Evolutionary conservation across 257 asterid species (phyloP), one percentile per base, ranked within the genome.

Genomic region (Marsdenia floribunda): DNA sequence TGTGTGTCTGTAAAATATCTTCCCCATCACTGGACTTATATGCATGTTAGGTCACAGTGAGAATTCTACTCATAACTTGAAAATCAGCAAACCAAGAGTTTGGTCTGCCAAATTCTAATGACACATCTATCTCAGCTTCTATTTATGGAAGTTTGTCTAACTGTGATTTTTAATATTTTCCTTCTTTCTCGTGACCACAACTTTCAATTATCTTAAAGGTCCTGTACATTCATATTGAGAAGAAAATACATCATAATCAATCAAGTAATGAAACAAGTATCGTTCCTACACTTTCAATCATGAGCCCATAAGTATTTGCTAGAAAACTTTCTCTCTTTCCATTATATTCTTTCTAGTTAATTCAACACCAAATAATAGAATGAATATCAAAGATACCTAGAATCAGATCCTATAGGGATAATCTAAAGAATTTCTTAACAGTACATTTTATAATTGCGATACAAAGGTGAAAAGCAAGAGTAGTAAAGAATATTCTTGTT

Each of bases 81-180:
- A 70, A 70, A 75, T 59, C 16, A 37, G 44, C 74, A 73, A 77
- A 69, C 67, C 76, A 70, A 65, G 63, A 60, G 87, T 57, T 80
- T 67, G 87, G 87, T 33, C 55, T 74, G 80, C 84, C 82, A 72
- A 75, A 83, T 77, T 59, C 57, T 47, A 21, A 68, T 4, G 50
- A 81, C 42, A 46, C 10, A 24, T 80, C 83, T 75, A 72, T 72
- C 68, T 37, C 35, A 22, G 53, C 67, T 63, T 75, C 52, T 52
- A 75, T 22, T 64, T 64, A 18, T 35, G 47, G 35, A 64, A 64
- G 2, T 16, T 35, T 33, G 46, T 35, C 47, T 54, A 52, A 37
- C 50, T 38, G 59, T 40, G 68, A 53, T 35, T 55, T 55, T n/a
- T 19, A 44, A 42, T 66, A 29, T 26, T 59, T 33, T 42, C 49